Evolutionary conservation across 768 basidiomycete species (phyloP), one percentile per base, ranked within the genome.

Genomic region (Megacollybia marginata): DNA sequence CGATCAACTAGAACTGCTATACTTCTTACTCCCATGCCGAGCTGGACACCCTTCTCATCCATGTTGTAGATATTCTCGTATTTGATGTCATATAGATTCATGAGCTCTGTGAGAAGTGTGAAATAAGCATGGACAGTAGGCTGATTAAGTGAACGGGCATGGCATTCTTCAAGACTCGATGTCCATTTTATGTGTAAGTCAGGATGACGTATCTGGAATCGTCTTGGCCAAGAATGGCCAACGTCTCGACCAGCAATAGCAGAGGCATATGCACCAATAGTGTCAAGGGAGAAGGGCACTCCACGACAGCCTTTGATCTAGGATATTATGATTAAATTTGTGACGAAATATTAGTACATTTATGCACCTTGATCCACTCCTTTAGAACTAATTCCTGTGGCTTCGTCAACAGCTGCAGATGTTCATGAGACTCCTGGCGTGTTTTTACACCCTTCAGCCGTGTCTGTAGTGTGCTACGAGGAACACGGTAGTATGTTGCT

Each of bases 141-240:
- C 3, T 15, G 43, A 44, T 66, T 66, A 15, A 62, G 45, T 15
- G 44, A 45, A 16, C 51, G 48, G n/a, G 65, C 63, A 8, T 53
- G 54, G 42, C 57, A 59, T 4, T 43, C 32, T 46, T 65, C 65
- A 12, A 66, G 50, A 18, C 57, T 50, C 18, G 48, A 48, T 20
- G 65, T 55, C 52, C 48, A 52, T 18, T 48, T 47, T 12, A 55
- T 46, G 47, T 60, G 60, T 9, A 67, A 33, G 33, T 63, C 58
- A 6, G 59, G 60, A 46, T 62, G 59, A 11, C 52, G 49, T 42
- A 13, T 35, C 18, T 46, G 10, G 48, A 62, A 64, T 4, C 46
- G 32, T n/a, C 42, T 16, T 2, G 44, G 49, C 60, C 60, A 63
- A 18, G 34, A 47, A 33, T 47, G 45, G 8, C 56, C 55, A 45